Conservation (phyloP, 352 stramenopile genomes). For the Phytophthora melonis region DNA sequence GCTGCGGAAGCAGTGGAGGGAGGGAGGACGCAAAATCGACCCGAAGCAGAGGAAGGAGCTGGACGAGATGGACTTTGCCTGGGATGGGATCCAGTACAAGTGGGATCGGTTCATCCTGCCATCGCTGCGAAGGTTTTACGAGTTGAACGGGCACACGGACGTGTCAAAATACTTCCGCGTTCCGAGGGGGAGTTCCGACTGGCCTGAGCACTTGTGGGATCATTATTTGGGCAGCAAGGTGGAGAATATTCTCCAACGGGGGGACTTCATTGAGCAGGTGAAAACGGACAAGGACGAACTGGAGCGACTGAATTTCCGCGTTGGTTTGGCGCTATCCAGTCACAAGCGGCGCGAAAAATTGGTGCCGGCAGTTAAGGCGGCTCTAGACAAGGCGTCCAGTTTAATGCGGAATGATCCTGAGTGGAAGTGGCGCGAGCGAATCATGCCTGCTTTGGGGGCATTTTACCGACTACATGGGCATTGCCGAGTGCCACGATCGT, state of each 20-base stretch:
- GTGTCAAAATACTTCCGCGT: slow-evolving; percentile 35
- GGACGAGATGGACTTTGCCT: slow-evolving; percentile 36
- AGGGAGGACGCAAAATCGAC: too few relatives aligned
- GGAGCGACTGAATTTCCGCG: too few relatives aligned
- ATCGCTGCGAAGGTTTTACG: slow-evolving; percentile 32
- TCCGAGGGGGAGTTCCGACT: slow-evolving; percentile 7
- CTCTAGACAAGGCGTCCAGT: not conserved
- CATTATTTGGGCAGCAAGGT: too few relatives aligned
- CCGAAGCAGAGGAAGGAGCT: slow-evolving; percentile 29
- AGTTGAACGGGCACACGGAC: slow-evolving; percentile 41
- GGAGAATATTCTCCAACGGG: slow-evolving; percentile 22
- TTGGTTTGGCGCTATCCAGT: too few relatives aligned
- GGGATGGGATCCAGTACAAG: slow-evolving; percentile 31
- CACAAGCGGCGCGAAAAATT: too few relatives aligned
- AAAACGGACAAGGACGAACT: too few relatives aligned
- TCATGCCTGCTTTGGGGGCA: not conserved
- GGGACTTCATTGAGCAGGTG: slow-evolving; percentile 23
- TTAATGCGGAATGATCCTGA: too few relatives aligned
- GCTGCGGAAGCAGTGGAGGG: too few relatives aligned
- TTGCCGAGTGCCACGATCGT: not conserved
- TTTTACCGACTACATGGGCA: not conserved
- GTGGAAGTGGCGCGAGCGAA: not conserved
- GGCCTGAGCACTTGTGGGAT: slow-evolving; percentile 14
- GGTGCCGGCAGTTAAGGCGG: too few relatives aligned
- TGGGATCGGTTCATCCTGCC: slow-evolving; percentile 41